A percentile compares a stretch with the other conserved stretches of the same genome.
phyloP scores from a whole-genome alignment of 192 early-diverging fungal species.

The Umbelopsis sp. region DNA sequence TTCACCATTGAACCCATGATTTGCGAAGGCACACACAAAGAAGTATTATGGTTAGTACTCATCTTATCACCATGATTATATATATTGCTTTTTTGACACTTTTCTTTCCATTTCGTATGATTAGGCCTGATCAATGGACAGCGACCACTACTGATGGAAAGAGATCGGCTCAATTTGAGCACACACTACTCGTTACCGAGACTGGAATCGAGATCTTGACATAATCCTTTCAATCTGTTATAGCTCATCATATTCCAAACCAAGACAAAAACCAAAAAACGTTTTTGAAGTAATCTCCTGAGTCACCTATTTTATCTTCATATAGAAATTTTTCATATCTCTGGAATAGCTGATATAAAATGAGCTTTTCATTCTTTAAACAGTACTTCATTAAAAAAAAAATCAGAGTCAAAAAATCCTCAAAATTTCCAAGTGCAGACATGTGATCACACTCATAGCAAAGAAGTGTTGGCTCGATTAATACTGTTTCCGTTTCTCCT shows the following conservation, averaged over 20 bases:
- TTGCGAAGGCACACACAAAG: conserved; percentile 74
- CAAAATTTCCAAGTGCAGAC: conserved; percentile 10
- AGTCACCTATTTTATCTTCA: too few species aligned
- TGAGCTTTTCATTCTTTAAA: too few species aligned
- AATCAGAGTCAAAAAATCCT: too few species aligned
- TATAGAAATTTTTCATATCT: too few species aligned
- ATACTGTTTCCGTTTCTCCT: neutral
- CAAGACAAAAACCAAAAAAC: too few species aligned
- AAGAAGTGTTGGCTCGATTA: neutral
- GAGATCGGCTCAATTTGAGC: conserved; percentile 96
- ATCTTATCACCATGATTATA: neutral
- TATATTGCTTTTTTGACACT: neutral
- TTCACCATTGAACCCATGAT: conserved; percentile 99
- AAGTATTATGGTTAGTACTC: conserved; percentile 55
- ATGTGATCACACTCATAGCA: neutral
- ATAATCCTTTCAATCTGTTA: too few species aligned
- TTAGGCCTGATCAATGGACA: conserved; percentile 85
- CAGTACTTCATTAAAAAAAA: too few species aligned
- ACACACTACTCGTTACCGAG: conserved; percentile 92
- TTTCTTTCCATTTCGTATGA: neutral
- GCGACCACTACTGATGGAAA: conserved; percentile 90
- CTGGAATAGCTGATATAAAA: too few species aligned
- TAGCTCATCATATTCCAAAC: too few species aligned
- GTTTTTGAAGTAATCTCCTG: too few species aligned
- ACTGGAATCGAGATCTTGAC: conserved; percentile 86